phyloP scores from a whole-genome alignment of 805 yeast genomes.

The Metschnikowia dekortorum region DNA sequence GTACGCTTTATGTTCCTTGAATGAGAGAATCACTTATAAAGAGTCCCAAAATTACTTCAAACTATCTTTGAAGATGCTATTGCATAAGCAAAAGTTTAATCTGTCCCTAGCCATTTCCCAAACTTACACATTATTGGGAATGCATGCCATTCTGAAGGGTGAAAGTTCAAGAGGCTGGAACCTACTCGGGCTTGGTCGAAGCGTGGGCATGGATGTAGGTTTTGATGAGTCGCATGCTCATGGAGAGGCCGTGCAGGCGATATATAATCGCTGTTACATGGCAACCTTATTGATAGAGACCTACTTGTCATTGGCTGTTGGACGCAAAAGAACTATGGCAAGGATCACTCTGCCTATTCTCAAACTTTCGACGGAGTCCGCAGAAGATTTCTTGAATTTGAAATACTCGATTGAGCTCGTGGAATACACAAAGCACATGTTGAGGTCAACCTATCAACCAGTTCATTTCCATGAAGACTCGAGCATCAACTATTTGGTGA shows the following conservation, averaged over 20 bases:
- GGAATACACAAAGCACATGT: conserved; percentile 15
- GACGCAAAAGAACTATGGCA: conserved; percentile 10
- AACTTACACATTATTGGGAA: conserved; percentile 12
- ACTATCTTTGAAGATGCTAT: conserved; percentile 7
- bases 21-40: conserved; percentile 6
- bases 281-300: conserved; percentile 13
- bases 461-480: conserved; percentile 16
- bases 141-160: conserved; percentile 15
- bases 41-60: conserved; percentile 16
- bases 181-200: conserved; percentile 13
- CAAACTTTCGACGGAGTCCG: conserved; percentile 11
- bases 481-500: conserved; percentile 15
- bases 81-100: conserved; percentile 3
- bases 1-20: conserved; percentile 15
- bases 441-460: conserved; percentile 15
- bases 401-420: conserved; percentile 14
- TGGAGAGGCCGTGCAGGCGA: background rate
- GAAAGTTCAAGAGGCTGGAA: conserved; percentile 17
- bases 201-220: conserved; percentile 16
- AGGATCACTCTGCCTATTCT: conserved; percentile 10
- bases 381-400: conserved; percentile 9
- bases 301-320: conserved; percentile 14
- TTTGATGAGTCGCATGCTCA: conserved; percentile 11
- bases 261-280: conserved; percentile 12
- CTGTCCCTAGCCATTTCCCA: conserved; percentile 15